These are phyloP conservation scores for Tagetes erecta DNA, from an alignment of 129 eudicot species.

Conservation along the genomic window DNA sequence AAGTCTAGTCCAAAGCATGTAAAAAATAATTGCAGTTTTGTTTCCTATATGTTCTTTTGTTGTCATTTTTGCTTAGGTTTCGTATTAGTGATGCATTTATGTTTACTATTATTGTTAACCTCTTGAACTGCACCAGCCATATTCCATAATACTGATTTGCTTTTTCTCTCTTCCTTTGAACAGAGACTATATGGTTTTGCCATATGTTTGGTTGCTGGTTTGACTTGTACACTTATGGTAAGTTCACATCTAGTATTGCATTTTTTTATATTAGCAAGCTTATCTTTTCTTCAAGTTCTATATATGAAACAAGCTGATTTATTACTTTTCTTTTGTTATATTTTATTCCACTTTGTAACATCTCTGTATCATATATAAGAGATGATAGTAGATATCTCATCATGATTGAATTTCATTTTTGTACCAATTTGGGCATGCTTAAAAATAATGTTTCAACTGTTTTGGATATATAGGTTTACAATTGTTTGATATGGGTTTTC, in stretches of 20 bases:
- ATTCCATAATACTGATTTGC: constrained; percentile 16
- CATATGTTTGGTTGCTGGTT: constrained; percentile 86
- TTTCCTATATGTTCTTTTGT: neutral
- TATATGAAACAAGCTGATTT: neutral
- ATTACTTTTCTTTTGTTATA: constrained; percentile 5
- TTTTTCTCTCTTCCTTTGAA: constrained; percentile 24
- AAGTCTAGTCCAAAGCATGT: neutral
- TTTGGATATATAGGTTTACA: neutral
- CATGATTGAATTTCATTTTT: constrained; percentile 1
- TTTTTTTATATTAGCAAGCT: neutral
- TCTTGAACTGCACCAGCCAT: constrained; percentile 16
- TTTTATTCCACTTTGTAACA: constrained; percentile 11
- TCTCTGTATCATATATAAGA: neutral
- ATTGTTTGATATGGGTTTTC: neutral
- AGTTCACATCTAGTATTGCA: constrained; percentile 33
- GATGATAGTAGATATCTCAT: constrained; percentile 15
- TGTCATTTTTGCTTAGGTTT: neutral
- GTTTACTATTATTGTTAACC: neutral
- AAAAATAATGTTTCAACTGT: neutral
- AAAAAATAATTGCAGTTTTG: neutral
- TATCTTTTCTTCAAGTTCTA: neutral
- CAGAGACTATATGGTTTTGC: constrained; percentile 95
- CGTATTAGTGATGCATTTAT: neutral
- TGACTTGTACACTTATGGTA: constrained; percentile 96
- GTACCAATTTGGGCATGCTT: neutral